Evolutionary conservation across 805 yeast species (phyloP).

Genomic region (Cyberlindnera suaveolens): DNA sequence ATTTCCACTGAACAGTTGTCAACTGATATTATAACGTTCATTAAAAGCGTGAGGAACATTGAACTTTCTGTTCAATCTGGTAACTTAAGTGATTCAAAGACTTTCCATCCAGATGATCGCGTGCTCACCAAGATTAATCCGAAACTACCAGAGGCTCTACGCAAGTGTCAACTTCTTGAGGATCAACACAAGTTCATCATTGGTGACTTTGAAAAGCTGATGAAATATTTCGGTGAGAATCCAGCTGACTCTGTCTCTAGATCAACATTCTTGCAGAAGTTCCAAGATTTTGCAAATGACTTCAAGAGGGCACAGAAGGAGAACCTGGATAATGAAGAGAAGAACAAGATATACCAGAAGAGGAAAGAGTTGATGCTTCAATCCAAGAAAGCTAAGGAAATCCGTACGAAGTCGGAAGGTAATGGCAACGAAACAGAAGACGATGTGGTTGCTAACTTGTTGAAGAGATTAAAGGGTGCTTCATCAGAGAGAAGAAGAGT

Average conservation of each 20-base stretch:
- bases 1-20: slow-evolving; percentile 78
- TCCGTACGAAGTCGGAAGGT: slow-evolving; percentile 15
- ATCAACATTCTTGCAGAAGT: slow-evolving; percentile 67
- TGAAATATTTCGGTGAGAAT: slow-evolving; percentile 91
- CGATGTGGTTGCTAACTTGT: slow-evolving; percentile 70
- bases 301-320: slow-evolving; percentile 77
- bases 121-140: slow-evolving; percentile 56
- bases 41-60: slow-evolving; percentile 58
- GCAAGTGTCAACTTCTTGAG: slow-evolving; percentile 57
- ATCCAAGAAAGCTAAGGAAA: slow-evolving; percentile 16
- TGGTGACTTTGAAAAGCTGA: slow-evolving; percentile 59
- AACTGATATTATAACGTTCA: slow-evolving; percentile 61
- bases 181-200: slow-evolving; percentile 59
- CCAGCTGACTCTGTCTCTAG: slow-evolving; percentile 60
- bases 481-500: slow-evolving; percentile 36
- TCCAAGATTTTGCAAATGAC: slow-evolving; percentile 71
- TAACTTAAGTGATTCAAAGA: slow-evolving; percentile 70
- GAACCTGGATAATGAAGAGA: slow-evolving; percentile 77
- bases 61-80: slow-evolving; percentile 74
- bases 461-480: slow-evolving; percentile 79
- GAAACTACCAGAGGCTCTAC: slow-evolving; percentile 68
- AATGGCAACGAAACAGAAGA: slow-evolving; percentile 9
- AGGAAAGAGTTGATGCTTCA: slow-evolving; percentile 51
- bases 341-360: slow-evolving; percentile 67
- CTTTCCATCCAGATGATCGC: slow-evolving; percentile 79